Conservation (phyloP, 192 early-diverging fungal genomes). For the Helicostylum pulchrum region DNA sequence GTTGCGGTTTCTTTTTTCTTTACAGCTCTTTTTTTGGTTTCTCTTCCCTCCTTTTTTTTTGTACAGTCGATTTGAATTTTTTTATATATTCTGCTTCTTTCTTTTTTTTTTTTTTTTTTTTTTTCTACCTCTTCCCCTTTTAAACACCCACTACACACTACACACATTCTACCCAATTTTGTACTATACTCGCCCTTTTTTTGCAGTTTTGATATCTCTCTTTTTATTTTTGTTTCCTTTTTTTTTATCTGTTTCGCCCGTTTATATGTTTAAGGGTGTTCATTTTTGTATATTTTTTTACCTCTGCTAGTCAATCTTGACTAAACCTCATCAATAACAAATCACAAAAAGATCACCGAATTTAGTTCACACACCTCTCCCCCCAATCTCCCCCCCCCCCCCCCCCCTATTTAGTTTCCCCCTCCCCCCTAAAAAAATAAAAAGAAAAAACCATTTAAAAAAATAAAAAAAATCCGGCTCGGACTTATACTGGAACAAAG, state of each 20-base stretch:
- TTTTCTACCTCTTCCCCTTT: no score
- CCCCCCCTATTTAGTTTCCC: not conserved
- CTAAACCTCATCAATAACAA: no score
- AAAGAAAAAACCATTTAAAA: slow-evolving; percentile 1
- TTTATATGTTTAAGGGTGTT: slow-evolving; percentile 12
- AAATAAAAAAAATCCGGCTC: not conserved
- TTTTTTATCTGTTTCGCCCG: not conserved
- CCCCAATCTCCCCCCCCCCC: not conserved
- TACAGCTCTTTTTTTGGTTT: slow-evolving; percentile 15
- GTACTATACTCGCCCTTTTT: not conserved
- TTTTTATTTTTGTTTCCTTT: slow-evolving; percentile 3
- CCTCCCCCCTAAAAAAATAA: not conserved
- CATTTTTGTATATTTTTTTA: no score
- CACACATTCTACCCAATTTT: not conserved
- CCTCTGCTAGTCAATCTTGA: no score
- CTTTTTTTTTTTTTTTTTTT: no score
- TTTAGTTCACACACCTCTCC: not conserved
- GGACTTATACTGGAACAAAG: not conserved
- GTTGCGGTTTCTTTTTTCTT: not conserved
- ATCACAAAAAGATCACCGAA: no score
- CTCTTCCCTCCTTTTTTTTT: slow-evolving; percentile 1
- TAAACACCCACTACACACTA: not conserved
- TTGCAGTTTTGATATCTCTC: slow-evolving; percentile 4
- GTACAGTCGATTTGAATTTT: no score
- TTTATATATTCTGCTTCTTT: no score